phyloP scores from a whole-genome alignment of 1,284 basidiomycete species.

The Ceratobasidium sp. region DNA sequence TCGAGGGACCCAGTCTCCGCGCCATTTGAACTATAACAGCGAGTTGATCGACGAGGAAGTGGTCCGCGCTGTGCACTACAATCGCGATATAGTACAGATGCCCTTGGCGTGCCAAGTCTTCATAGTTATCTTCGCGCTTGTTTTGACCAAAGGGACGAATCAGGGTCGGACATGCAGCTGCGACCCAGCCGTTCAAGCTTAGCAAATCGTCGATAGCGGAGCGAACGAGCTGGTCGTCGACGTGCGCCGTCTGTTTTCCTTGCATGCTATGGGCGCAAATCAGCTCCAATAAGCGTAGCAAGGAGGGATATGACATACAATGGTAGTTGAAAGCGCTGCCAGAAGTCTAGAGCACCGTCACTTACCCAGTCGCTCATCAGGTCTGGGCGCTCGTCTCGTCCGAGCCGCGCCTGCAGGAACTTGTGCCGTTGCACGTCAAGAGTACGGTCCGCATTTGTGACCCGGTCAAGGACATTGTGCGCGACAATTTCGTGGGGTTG shows the following conservation, averaged over 20 bases:
- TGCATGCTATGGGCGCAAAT: constrained; percentile 65
- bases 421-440: constrained; percentile 88
- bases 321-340: constrained; percentile 89
- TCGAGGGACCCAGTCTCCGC: constrained; percentile 84
- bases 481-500: constrained; percentile 69
- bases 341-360: constrained; percentile 85
- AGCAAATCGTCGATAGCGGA: constrained; percentile 89
- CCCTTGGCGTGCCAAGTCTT: constrained; percentile 82
- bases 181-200: constrained; percentile 97
- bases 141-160: constrained; percentile 91
- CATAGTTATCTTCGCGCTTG: constrained; percentile 83
- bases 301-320: constrained; percentile 65
- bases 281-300: constrained; percentile 37
- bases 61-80: constrained; percentile 94
- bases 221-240: constrained; percentile 88
- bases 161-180: constrained; percentile 91
- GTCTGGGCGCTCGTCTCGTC: constrained; percentile 83
- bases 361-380: constrained; percentile 78
- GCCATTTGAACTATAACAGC: constrained; percentile 95
- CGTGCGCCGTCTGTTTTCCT: constrained; percentile 81
- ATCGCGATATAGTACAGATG: constrained; percentile 94
- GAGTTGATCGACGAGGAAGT: constrained; percentile 96
- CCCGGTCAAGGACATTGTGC: constrained; percentile 87
- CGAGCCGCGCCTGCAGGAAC: constrained; percentile 87
- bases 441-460: constrained; percentile 81